phyloP scores from a whole-genome alignment of 345 rosid genomes.

The Litchi chinensis region DNA sequence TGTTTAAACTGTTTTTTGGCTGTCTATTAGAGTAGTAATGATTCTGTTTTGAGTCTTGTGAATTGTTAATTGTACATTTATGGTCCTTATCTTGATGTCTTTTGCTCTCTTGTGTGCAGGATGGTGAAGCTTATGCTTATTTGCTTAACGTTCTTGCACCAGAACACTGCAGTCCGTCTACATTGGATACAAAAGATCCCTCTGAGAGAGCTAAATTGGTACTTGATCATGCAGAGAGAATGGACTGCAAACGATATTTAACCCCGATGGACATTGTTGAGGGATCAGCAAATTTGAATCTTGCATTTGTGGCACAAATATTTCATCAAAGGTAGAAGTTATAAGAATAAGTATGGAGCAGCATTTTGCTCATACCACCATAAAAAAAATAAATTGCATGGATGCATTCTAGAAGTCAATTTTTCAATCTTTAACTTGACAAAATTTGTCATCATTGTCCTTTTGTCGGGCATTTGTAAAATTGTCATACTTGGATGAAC shows the following conservation, averaged over 20 bases:
- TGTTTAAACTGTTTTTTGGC: background rate
- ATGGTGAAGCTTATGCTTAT: constrained; percentile 85
- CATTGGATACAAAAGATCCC: constrained; percentile 69
- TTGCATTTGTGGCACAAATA: constrained; percentile 88
- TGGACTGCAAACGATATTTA: constrained; percentile 84
- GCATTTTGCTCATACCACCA: background rate
- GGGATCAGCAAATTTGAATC: constrained; percentile 82
- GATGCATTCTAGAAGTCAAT: background rate
- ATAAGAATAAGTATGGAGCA: background rate
- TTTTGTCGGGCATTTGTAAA: too few relatives aligned
- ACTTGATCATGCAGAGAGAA: constrained; percentile 79
- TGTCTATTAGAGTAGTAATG: background rate
- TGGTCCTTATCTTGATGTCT: constrained; percentile 22
- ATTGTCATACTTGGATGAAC: too few relatives aligned
- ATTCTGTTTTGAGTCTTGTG: background rate
- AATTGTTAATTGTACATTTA: background rate
- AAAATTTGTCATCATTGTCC: too few relatives aligned
- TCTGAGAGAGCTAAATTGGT: constrained; percentile 73
- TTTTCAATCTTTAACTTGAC: background rate
- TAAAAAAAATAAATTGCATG: background rate
- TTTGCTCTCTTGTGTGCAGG: constrained; percentile 50
- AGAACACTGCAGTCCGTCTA: constrained; percentile 75
- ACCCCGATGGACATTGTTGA: constrained; percentile 81
- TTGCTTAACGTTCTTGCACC: constrained; percentile 91
- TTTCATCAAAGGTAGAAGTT: constrained; percentile 74